Conservation (phyloP, 352 stramenopile genomes). For the Phytophthora nicotianae region DNA sequence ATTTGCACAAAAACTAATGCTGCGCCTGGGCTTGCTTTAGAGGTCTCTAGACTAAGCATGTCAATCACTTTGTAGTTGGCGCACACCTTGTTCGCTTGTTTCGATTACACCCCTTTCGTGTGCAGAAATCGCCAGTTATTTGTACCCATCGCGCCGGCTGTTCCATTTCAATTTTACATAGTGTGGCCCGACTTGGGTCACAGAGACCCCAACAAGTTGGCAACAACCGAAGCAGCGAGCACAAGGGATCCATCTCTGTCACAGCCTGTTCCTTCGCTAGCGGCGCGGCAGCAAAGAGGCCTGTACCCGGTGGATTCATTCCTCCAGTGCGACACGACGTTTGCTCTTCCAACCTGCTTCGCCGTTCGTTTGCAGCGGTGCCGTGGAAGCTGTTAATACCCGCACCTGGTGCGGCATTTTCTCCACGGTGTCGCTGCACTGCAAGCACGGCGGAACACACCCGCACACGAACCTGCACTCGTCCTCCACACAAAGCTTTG, state of each 20-base stretch:
- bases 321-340: constrained; percentile 31
- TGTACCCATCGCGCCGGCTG: constrained; percentile 34
- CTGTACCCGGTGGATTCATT: constrained; percentile 23
- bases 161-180: constrained; percentile 36
- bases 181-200: constrained; percentile 9
- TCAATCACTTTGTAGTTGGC: background rate
- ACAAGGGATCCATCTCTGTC: constrained; percentile 13
- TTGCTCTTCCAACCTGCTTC: background rate
- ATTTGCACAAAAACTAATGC: too few species aligned
- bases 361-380: constrained; percentile 20
- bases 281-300: background rate
- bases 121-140: constrained; percentile 38
- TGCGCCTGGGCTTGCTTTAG: too few species aligned
- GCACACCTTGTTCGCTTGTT: background rate
- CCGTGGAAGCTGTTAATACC: too few species aligned
- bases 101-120: constrained; percentile 19
- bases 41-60: background rate
- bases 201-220: too few species aligned
- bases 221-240: constrained; percentile 11
- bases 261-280: constrained; percentile 8
- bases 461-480: background rate
- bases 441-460: too few species aligned
- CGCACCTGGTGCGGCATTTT: background rate
- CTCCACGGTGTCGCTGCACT: background rate
- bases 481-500: too few species aligned